phyloP scores from a whole-genome alignment of 176 grass and related monocot species.

The Themeda triandra region DNA sequence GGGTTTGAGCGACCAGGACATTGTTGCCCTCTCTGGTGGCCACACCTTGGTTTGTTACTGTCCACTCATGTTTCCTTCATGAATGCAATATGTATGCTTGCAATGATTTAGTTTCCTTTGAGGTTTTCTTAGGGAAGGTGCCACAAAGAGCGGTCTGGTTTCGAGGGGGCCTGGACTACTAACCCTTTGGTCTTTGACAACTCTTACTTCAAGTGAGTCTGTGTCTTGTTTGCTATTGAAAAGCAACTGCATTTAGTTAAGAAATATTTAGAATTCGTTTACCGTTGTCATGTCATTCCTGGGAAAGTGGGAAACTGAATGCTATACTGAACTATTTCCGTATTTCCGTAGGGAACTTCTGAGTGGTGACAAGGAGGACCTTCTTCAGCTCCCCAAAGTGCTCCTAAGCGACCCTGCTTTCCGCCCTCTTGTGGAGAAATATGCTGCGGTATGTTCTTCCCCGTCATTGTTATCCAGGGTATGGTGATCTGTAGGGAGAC shows the following conservation, averaged over 20 bases:
- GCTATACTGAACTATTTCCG: neutral
- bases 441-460: slow-evolving; percentile 59
- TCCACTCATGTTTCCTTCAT: neutral
- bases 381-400: slow-evolving; percentile 86
- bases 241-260: neutral
- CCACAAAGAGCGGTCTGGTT: slow-evolving; percentile 90
- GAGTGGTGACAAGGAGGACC: slow-evolving; percentile 86
- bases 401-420: slow-evolving; percentile 71
- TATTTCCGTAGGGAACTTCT: slow-evolving; percentile 58
- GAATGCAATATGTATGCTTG: neutral
- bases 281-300: neutral
- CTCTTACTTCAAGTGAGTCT: slow-evolving; percentile 62
- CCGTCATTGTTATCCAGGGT: neutral
- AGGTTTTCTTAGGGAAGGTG: slow-evolving; percentile 56
- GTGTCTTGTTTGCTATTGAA: neutral
- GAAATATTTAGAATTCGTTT: neutral
- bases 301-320: too few relatives aligned
- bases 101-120: neutral
- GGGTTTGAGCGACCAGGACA: slow-evolving; percentile 93
- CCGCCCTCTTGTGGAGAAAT: slow-evolving; percentile 76
- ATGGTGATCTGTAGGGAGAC: neutral
- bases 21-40: slow-evolving; percentile 89
- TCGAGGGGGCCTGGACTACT: slow-evolving; percentile 74
- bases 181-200: slow-evolving; percentile 80
- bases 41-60: slow-evolving; percentile 72